Conservation (phyloP, 148 eudicot genomes). For the Nepenthes mirabilis region DNA sequence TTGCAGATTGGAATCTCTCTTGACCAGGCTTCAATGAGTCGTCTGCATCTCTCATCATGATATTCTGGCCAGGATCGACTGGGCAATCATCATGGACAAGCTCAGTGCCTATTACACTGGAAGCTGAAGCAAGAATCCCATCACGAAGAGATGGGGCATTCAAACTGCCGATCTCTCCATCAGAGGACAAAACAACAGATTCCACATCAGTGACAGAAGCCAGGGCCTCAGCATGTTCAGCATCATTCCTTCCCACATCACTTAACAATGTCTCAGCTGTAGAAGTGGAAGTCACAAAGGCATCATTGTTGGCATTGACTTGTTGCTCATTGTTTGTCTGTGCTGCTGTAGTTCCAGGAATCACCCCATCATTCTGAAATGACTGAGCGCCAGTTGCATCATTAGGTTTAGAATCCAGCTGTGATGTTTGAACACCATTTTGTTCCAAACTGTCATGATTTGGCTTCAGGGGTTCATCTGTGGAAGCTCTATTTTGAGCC, state of each 20-base stretch:
- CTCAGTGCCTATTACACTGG: constrained; percentile 23
- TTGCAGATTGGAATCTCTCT: constrained; percentile 24
- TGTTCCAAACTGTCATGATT: constrained; percentile 22
- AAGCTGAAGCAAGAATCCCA: constrained; percentile 14
- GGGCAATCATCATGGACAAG: constrained; percentile 21
- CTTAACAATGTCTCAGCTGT: constrained; percentile 21
- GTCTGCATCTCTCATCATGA: constrained; percentile 18
- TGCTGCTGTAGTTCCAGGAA: constrained; percentile 17
- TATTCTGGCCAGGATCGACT: constrained; percentile 33
- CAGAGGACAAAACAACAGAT: constrained; percentile 21
- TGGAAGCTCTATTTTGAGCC: constrained; percentile 43
- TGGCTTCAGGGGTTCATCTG: constrained; percentile 21
- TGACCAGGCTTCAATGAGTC: constrained; percentile 22
- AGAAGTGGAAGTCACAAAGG: constrained; percentile 18
- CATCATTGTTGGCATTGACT: constrained; percentile 21
- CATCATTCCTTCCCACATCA: constrained; percentile 23
- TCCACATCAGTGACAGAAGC: constrained; percentile 16
- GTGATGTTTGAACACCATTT: constrained; percentile 23
- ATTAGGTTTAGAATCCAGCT: constrained; percentile 28
- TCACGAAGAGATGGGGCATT: constrained; percentile 19
- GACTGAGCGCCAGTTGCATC: constrained; percentile 16
- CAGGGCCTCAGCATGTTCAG: constrained; percentile 19
- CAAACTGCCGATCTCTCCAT: constrained; percentile 19
- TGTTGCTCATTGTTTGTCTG: constrained; percentile 31
- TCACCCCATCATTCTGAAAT: constrained; percentile 17